Conservation (phyloP, 2,329 filamentous ascomycete genomes). For the Clarireedia monteithiana region DNA sequence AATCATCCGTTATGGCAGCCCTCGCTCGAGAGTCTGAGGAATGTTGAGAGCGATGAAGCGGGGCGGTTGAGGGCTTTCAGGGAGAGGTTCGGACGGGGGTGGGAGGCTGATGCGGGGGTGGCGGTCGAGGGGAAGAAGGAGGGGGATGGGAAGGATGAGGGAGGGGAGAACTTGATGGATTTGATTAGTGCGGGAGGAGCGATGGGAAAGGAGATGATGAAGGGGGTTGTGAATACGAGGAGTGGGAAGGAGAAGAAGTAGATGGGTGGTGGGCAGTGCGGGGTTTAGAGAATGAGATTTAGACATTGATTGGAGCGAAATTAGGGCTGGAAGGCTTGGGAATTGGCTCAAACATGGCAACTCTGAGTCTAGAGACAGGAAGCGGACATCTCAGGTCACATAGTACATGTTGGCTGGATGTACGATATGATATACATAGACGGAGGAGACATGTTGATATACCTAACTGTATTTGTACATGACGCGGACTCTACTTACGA, state of each 20-base stretch:
- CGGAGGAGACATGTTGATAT: no score
- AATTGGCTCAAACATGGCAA: no score
- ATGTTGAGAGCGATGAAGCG: conserved; percentile 92
- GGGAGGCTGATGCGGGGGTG: conserved; percentile 50
- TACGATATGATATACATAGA: no score
- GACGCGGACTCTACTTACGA: not conserved
- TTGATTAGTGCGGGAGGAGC: conserved; percentile 38
- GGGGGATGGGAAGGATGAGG: conserved; percentile 32
- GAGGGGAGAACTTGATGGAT: conserved; percentile 48
- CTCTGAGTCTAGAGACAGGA: no score
- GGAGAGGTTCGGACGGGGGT: conserved; percentile 72
- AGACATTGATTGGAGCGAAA: not conserved
- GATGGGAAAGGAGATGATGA: conserved; percentile 21
- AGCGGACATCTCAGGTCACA: no score
- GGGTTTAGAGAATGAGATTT: conserved; percentile 3
- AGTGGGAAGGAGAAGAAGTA: conserved; percentile 28
- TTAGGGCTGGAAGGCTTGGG: not conserved
- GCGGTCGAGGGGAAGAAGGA: conserved; percentile 31
- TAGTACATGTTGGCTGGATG: no score
- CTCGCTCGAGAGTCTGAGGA: conserved; percentile 67
- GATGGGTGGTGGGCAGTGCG: conserved; percentile 30
- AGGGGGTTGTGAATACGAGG: conserved; percentile 16
- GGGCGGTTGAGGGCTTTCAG: conserved; percentile 83
- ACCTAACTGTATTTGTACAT: not conserved
- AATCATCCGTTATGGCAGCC: conserved; percentile 94